phyloP scores from a whole-genome alignment of 2,329 filamentous ascomycete genomes.

The Karstenula rhodostoma region DNA sequence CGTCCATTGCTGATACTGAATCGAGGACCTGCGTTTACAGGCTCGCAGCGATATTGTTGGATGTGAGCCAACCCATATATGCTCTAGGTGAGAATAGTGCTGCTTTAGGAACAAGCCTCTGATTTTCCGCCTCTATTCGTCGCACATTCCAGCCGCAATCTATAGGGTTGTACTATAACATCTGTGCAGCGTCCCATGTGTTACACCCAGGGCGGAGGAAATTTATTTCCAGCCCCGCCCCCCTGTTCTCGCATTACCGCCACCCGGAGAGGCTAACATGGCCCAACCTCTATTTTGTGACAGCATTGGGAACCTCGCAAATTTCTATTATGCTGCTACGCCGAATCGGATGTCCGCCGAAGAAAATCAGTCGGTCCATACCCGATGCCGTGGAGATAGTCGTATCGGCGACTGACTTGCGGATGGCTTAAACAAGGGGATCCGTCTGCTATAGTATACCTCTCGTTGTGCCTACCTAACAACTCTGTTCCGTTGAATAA shows the following conservation, averaged over 20 bases:
- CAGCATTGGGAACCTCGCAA: slow-evolving; percentile 13
- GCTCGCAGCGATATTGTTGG: no score
- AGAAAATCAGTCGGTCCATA: slow-evolving; percentile 3
- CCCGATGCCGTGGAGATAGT: slow-evolving; percentile 4
- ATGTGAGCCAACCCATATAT: not conserved
- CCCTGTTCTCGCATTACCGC: not conserved
- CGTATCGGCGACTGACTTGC: slow-evolving; percentile 14
- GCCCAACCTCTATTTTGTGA: slow-evolving; percentile 13
- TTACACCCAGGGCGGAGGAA: not conserved
- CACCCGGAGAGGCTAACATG: not conserved
- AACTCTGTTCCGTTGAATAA: no score
- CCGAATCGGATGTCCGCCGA: slow-evolving; percentile 7
- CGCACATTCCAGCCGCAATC: not conserved
- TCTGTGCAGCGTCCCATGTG: not conserved
- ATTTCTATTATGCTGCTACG: slow-evolving; percentile 12
- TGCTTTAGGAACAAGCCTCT: not conserved
- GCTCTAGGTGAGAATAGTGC: not conserved
- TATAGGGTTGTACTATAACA: not conserved
- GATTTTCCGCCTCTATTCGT: no score
- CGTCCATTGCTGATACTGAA: no score
- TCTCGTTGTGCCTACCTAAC: no score
- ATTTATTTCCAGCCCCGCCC: not conserved
- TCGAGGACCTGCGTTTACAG: no score
- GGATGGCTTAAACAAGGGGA: slow-evolving; percentile 12
- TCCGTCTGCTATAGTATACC: no score